A percentile compares a stretch with the other conserved stretches of the same genome.
These are phyloP conservation scores for Inga oerstediana DNA, from an alignment of 306 rosid species.

Conservation along the genomic window DNA sequence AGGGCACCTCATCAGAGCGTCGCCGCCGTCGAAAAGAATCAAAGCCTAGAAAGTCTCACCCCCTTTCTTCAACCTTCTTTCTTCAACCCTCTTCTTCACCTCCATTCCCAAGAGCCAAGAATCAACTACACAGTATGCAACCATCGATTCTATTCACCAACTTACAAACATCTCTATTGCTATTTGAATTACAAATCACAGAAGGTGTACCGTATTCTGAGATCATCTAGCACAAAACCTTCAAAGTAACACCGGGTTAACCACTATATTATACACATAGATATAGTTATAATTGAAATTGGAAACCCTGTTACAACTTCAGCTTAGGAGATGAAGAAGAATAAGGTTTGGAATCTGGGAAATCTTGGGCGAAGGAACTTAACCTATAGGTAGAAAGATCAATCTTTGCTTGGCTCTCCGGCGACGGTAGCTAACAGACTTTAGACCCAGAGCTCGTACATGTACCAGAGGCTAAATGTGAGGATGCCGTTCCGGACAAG, in stretches of 20 bases:
- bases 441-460: conserved; percentile 48
- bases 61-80: too few species aligned
- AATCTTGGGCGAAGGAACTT: conserved; percentile 29
- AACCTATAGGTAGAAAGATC: conserved; percentile 60
- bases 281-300: neutral
- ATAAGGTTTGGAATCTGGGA: neutral
- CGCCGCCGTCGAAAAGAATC: too few species aligned
- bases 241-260: neutral
- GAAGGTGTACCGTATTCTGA: too few species aligned
- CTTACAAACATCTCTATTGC: too few species aligned
- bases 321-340: conserved; percentile 32
- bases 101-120: too few species aligned
- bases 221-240: neutral
- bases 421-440: conserved; percentile 53
- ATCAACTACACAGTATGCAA: too few species aligned
- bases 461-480: conserved; percentile 46
- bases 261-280: neutral
- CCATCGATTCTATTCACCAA: too few species aligned
- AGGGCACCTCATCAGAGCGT: too few species aligned
- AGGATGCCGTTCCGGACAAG: conserved; percentile 47
- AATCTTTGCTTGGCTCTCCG: conserved; percentile 62
- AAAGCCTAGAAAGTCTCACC: too few species aligned
- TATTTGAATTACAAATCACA: too few species aligned
- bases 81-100: too few species aligned
- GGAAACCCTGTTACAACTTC: neutral